Evolutionary conservation across 2,329 filamentous ascomycete genomes (phyloP).

Genomic region (Cercospora sojina): DNA sequence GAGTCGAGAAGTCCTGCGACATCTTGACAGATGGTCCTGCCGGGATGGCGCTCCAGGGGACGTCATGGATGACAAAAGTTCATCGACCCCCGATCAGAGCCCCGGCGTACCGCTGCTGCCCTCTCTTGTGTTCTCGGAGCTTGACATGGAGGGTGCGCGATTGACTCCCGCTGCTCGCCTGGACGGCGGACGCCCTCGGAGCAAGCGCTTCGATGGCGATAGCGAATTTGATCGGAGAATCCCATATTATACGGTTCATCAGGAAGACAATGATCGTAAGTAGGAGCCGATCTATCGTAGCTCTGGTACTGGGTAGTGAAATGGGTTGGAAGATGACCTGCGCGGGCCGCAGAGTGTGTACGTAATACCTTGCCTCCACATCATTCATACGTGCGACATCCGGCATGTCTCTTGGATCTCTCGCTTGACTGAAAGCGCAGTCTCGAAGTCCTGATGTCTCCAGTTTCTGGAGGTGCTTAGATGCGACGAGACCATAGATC

Average conservation of each 20-base stretch:
- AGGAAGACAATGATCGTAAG: background rate
- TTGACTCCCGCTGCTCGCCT: background rate
- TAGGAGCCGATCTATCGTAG: background rate
- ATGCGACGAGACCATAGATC: too few relatives aligned
- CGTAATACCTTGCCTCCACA: background rate
- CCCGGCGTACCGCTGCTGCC: background rate
- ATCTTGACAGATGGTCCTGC: slow-evolving; percentile 50
- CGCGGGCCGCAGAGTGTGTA: background rate
- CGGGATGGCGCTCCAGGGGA: slow-evolving; percentile 39
- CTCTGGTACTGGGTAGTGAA: background rate
- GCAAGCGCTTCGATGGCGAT: slow-evolving; percentile 1
- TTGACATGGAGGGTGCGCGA: background rate
- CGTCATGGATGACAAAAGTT: slow-evolving; percentile 6
- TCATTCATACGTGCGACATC: background rate
- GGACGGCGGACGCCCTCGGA: background rate
- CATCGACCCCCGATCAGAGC: background rate
- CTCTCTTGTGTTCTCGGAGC: slow-evolving; percentile 2
- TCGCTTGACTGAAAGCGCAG: too few relatives aligned
- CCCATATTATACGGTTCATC: background rate
- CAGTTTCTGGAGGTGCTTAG: too few relatives aligned
- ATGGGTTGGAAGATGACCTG: background rate
- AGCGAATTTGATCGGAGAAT: background rate
- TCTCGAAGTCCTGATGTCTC: too few relatives aligned
- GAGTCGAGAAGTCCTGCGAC: slow-evolving; percentile 57
- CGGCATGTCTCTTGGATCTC: background rate